Conservation (phyloP, 306 rosid genomes). For the Adenanthera pavonina region DNA sequence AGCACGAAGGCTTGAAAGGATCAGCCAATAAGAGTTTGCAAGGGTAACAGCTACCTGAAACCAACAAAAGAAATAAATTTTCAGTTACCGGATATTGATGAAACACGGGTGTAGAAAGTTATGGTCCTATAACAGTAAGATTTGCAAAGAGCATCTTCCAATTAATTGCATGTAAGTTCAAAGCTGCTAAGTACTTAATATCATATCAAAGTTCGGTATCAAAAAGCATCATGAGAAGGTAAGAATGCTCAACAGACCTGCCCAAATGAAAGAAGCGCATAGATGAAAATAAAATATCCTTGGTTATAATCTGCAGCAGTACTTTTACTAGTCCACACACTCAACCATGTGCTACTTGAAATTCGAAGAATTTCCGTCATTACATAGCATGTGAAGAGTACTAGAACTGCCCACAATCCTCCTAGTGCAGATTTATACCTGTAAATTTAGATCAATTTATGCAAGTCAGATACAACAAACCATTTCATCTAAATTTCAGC, state of each 20-base stretch:
- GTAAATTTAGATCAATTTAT: constrained; percentile 33
- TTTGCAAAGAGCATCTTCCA: constrained; percentile 27
- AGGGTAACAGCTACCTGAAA: constrained; percentile 75
- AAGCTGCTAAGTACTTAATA: constrained; percentile 6
- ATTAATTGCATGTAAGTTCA: constrained; percentile 6
- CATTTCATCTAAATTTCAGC: constrained; percentile 17
- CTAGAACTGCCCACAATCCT: constrained; percentile 75
- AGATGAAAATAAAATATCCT: constrained; percentile 70
- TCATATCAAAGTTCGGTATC: neutral
- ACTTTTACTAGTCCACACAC: constrained; percentile 79
- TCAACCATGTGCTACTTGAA: constrained; percentile 85
- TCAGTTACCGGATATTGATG: constrained; percentile 14
- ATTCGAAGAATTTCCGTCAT: constrained; percentile 76
- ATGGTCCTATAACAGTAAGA: constrained; percentile 3
- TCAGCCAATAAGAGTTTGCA: constrained; percentile 79
- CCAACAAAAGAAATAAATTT: constrained; percentile 36
- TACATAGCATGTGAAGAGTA: constrained; percentile 66
- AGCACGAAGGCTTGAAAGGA: constrained; percentile 74
- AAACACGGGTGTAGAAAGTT: constrained; percentile 11
- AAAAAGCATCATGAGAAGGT: constrained; percentile 25
- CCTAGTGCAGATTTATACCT: constrained; percentile 88
- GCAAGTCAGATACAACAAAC: constrained; percentile 9
- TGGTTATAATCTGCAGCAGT: constrained; percentile 48
- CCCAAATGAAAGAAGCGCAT: constrained; percentile 73
- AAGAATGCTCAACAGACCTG: constrained; percentile 60